A percentile compares a stretch with the other conserved stretches of the same genome.
These are phyloP conservation scores for Wallacemonas sp. DNA, from an alignment of 208 protist genomes.

Conservation along the genomic window DNA sequence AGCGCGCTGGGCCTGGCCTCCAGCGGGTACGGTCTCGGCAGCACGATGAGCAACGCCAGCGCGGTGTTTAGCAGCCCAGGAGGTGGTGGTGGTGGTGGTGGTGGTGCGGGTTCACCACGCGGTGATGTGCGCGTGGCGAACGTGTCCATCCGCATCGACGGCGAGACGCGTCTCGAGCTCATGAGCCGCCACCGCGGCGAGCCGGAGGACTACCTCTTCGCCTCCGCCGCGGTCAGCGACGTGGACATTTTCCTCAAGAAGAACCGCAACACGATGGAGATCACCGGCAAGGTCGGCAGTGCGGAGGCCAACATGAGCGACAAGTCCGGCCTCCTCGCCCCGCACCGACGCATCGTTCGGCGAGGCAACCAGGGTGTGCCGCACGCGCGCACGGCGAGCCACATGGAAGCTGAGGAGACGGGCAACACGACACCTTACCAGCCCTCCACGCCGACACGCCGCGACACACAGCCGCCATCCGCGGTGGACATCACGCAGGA, in stretches of 20 bases:
- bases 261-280: constrained; percentile 66
- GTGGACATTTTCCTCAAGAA: constrained; percentile 65
- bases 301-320: constrained; percentile 47
- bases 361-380: constrained; percentile 9
- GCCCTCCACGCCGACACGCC: constrained; percentile 8
- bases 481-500: not conserved
- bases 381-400: constrained; percentile 9
- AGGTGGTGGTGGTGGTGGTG: not conserved
- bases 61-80: not conserved
- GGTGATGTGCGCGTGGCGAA: constrained; percentile 54
- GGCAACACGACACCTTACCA: constrained; percentile 13
- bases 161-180: constrained; percentile 53
- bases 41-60: constrained; percentile 3
- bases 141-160: constrained; percentile 61
- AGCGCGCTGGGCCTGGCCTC: not conserved
- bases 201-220: constrained; percentile 55
- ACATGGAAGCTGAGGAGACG: not conserved
- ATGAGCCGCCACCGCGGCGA: constrained; percentile 51
- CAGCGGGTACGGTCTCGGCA: constrained; percentile 2
- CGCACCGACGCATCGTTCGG: constrained; percentile 49
- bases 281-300: constrained; percentile 50
- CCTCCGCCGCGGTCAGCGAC: constrained; percentile 41
- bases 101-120: constrained; percentile 13
- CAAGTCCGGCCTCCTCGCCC: constrained; percentile 35
- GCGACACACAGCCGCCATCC: constrained; percentile 5